Conservation (phyloP, 2,329 filamentous ascomycete species). For the Parasarocladium wereldwijsianum region DNA sequence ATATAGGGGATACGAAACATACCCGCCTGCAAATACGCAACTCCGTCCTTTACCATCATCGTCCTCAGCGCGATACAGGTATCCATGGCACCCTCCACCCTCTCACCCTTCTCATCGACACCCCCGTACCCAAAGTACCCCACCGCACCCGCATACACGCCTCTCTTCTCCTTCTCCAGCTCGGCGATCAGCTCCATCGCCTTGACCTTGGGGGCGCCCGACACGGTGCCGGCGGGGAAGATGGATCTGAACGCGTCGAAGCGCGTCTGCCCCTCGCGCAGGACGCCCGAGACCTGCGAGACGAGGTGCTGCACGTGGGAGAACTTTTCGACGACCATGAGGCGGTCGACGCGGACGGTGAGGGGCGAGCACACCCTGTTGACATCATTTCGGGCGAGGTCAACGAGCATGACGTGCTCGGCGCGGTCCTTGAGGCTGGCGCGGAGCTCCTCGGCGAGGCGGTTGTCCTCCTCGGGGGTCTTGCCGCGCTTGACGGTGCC, state of each 20-base stretch:
- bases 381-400: conserved; percentile 89
- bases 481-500: conserved; percentile 83
- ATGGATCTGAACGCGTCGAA: conserved; percentile 95
- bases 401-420: conserved; percentile 95
- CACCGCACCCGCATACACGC: conserved; percentile 89
- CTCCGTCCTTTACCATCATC: conserved; percentile 84
- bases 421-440: conserved; percentile 80
- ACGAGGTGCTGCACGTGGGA: conserved; percentile 96
- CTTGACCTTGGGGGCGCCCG: conserved; percentile 85
- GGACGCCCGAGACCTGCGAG: conserved; percentile 84
- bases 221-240: conserved; percentile 92
- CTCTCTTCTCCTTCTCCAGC: conserved; percentile 83
- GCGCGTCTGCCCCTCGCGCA: conserved; percentile 68
- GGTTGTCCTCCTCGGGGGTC: conserved; percentile 67
- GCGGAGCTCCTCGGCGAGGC: conserved; percentile 61
- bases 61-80: conserved; percentile 71
- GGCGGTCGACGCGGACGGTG: conserved; percentile 76
- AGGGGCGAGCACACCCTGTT: conserved; percentile 89
- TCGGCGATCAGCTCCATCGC: conserved; percentile 97
- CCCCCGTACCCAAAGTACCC: conserved; percentile 88
- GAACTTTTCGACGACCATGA: conserved; percentile 92
- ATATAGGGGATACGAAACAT: conserved; percentile 13
- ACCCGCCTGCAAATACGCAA: conserved; percentile 80
- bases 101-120: conserved; percentile 46
- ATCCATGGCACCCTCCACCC: conserved; percentile 78